These are phyloP conservation scores for Wickerhamomyces mucosus DNA, from an alignment of 805 yeast species.

Conservation along the genomic window DNA sequence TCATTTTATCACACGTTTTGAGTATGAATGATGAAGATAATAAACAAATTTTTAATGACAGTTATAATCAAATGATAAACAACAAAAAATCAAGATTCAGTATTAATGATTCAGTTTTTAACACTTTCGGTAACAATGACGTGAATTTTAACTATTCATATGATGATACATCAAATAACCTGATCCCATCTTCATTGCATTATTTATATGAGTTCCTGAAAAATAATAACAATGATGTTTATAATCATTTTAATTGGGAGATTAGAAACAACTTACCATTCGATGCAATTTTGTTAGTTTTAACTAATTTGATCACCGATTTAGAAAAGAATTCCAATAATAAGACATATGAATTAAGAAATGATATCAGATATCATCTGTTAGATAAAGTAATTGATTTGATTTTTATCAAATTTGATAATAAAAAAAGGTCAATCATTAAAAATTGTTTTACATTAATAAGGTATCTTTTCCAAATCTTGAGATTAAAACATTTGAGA, in stretches of 20 bases:
- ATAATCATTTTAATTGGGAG: conserved; percentile 52
- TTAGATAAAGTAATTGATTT: conserved; percentile 23
- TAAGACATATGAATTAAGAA: conserved; percentile 21
- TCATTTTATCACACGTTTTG: conserved; percentile 21
- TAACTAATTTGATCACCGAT: conserved; percentile 44
- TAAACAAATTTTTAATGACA: conserved; percentile 16
- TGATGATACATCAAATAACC: conserved; percentile 40
- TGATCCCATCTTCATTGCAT: conserved; percentile 48
- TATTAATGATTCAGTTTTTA: conserved; percentile 13
- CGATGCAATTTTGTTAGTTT: conserved; percentile 44
- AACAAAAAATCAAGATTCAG: conserved; percentile 18
- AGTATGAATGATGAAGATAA: conserved; percentile 19
- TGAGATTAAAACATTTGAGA: conserved; percentile 21
- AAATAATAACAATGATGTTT: conserved; percentile 35
- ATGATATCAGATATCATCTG: conserved; percentile 23
- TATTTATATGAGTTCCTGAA: conserved; percentile 45
- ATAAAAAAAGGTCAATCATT: conserved; percentile 24
- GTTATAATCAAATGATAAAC: conserved; percentile 21
- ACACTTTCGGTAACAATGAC: conserved; percentile 7
- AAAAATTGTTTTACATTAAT: conserved; percentile 24
- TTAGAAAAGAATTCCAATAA: conserved; percentile 25
- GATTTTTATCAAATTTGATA: conserved; percentile 24
- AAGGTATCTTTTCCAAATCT: conserved; percentile 23
- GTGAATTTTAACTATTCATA: conserved; percentile 29
- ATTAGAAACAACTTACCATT: conserved; percentile 51